Evolutionary conservation across 2,329 filamentous ascomycete genomes (phyloP), one percentile per base, ranked within the genome.

Genomic region (Nemania sp.): DNA sequence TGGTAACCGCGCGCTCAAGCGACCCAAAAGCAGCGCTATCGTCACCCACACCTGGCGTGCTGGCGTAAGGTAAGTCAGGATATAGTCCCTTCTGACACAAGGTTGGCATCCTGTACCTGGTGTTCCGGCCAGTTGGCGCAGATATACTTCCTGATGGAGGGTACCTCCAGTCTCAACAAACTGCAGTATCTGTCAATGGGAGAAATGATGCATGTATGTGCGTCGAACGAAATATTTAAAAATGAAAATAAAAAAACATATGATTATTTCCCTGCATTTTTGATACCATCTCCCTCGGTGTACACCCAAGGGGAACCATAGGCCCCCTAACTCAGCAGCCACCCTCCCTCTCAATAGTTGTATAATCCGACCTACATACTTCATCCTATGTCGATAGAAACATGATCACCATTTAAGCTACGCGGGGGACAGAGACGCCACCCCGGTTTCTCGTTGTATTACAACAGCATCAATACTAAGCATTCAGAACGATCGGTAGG

Each of bases 91-190:
- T 62, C 70, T 72, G 70, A 71, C 62, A 62, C 67, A 7, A 62
- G 52, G 35, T 51, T 61, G 55, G 47, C 58, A 64, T 66, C 64
- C 49, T 67, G 63, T 63, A 55, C 66, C 68, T 70, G 61, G 62
- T 61, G 66, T 68, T 65, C 69, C 70, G 54, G 66, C 66, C 68
- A 63, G 68, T 69, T 67, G 70, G 70, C 56, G 57, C 63, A 66
- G 52, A 66, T 51, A 70, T 66, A 47, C 59, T 52, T 57, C 47
- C 51, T 56, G 35, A 67, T 66, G 64, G 64, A 65, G 65, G 62
- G 62, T 56, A 52, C 51, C n/a, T n/a, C n/a, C n/a, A 52, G 51
- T 54, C 63, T 56, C 54, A 65, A 58, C 60, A 32, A n/a, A n/a
- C 29, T 8, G 8, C 29, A 32, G 29, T 32, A 52, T 38, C 15